A percentile compares a stretch with the other conserved stretches of the same genome.
Evolutionary conservation across 2,329 filamentous ascomycete species (phyloP).

Genomic region (Graphiopsis chlorocephala): DNA sequence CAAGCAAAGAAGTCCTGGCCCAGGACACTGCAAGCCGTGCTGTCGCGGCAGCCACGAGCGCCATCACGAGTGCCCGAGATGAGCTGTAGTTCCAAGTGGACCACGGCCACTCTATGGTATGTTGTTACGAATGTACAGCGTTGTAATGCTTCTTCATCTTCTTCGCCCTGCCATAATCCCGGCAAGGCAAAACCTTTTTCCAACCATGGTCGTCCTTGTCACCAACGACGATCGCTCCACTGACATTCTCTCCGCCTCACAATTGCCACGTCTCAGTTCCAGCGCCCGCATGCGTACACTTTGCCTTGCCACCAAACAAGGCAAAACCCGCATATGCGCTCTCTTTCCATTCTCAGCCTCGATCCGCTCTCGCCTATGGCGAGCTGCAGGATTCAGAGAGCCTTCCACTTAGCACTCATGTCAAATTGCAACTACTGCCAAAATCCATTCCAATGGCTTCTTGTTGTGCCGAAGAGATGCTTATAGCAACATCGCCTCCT

Average conservation of each 20-base stretch:
- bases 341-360: background rate
- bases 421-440: conserved; percentile 19
- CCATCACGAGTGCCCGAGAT: conserved; percentile 6
- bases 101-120: background rate
- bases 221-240: background rate
- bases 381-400: background rate
- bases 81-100: background rate
- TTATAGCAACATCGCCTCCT: conserved; percentile 13
- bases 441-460: conserved; percentile 17
- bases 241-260: background rate
- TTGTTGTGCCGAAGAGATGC: conserved; percentile 19
- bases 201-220: background rate
- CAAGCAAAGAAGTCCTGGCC: background rate
- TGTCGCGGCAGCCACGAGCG: background rate
- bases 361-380: background rate
- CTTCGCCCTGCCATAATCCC: background rate
- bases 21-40: background rate
- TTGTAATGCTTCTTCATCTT: conserved; percentile 9
- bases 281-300: background rate
- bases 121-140: conserved; percentile 12
- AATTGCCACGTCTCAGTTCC: background rate
- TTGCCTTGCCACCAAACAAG: background rate
- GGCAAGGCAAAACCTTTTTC: background rate
- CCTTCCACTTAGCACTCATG: conserved; percentile 14
- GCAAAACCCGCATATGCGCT: background rate